Evolutionary conservation across 768 basidiomycete species (phyloP).

Genomic region (Ramaria sp.): DNA sequence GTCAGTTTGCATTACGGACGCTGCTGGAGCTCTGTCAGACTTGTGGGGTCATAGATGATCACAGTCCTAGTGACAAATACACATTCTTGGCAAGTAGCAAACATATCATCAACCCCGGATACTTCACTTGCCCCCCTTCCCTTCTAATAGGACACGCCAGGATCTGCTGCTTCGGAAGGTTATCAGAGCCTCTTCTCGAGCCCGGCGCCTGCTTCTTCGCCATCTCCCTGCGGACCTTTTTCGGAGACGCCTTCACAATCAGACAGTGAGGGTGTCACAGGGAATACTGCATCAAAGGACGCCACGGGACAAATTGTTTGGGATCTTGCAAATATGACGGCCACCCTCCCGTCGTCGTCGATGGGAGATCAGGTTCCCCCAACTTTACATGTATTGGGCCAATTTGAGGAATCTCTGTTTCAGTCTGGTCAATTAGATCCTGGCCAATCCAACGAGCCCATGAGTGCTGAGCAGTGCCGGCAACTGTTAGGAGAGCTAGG

Average conservation of each 20-base stretch:
- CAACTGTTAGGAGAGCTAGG: neutral
- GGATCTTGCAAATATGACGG: neutral
- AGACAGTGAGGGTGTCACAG: neutral
- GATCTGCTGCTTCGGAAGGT: neutral
- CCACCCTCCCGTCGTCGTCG: neutral
- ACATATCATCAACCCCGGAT: too few species aligned
- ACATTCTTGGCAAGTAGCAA: neutral
- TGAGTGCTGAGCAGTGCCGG: neutral
- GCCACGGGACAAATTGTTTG: neutral
- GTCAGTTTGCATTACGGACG: neutral
- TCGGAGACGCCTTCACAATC: neutral
- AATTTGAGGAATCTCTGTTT: neutral
- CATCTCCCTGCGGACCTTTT: neutral
- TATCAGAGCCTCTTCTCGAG: neutral
- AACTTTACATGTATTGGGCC: neutral
- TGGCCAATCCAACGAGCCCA: neutral
- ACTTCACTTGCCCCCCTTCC: neutral
- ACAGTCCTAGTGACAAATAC: neutral
- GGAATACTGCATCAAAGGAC: neutral
- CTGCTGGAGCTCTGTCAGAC: neutral
- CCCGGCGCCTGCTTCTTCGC: neutral
- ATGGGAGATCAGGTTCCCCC: neutral
- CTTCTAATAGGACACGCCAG: neutral
- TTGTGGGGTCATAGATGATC: neutral
- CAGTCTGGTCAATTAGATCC: neutral